phyloP scores from a whole-genome alignment of 495 filamentous ascomycete species.

The Trichocladium uniseriatum region DNA sequence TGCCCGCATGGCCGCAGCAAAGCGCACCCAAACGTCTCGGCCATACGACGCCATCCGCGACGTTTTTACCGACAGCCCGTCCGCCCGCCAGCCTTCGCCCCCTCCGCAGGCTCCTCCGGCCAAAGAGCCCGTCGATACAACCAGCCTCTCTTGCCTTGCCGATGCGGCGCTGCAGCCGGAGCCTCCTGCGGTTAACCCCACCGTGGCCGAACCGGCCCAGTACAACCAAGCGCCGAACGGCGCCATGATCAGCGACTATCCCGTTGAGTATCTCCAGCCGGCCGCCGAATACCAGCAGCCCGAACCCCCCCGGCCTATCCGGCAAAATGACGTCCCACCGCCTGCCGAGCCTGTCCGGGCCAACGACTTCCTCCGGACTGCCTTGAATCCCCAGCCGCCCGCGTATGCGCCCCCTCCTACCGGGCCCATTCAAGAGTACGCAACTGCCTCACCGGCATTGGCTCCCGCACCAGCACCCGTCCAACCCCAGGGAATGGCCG shows the following conservation, averaged over 20 bases:
- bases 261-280: neutral
- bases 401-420: slow-evolving; percentile 3
- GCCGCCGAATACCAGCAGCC: slow-evolving; percentile 12
- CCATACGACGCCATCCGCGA: slow-evolving; percentile 43
- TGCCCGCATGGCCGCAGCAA: slow-evolving; percentile 9
- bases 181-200: neutral
- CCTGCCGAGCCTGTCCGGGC: slow-evolving; percentile 11
- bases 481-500: slow-evolving; percentile 1
- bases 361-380: slow-evolving; percentile 35
- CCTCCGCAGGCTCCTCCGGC: slow-evolving; percentile 2
- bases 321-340: neutral
- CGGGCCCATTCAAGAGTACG: slow-evolving; percentile 2
- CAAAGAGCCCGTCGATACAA: slow-evolving; percentile 9
- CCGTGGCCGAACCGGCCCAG: neutral
- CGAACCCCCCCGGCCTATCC: neutral
- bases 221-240: slow-evolving; percentile 4
- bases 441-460: neutral
- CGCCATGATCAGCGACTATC: neutral
- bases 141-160: slow-evolving; percentile 26
- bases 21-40: slow-evolving; percentile 23
- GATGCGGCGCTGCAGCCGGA: slow-evolving; percentile 18
- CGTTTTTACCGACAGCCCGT: slow-evolving; percentile 31
- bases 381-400: slow-evolving; percentile 29
- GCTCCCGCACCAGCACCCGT: neutral
- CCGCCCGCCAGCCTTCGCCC: slow-evolving; percentile 11